Evolutionary conservation across 2,329 filamentous ascomycete species (phyloP).

Genomic region (Basipetospora chlamydospora): DNA sequence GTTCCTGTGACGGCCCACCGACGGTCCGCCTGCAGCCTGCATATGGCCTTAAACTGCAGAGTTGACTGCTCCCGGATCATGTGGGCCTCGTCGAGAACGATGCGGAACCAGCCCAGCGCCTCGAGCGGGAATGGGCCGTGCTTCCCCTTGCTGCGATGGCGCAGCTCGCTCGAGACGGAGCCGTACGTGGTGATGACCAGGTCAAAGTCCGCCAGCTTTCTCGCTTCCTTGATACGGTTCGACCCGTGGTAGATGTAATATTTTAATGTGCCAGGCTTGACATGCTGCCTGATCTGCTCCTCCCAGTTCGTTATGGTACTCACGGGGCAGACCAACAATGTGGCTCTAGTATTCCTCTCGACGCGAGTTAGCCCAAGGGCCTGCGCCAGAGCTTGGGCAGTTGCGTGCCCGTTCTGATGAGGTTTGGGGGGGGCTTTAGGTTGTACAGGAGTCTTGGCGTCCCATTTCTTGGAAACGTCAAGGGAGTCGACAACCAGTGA

Average conservation of each 20-base stretch:
- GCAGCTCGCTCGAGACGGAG: slow-evolving; percentile 68
- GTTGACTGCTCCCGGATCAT: slow-evolving; percentile 79
- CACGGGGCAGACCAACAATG: slow-evolving; percentile 75
- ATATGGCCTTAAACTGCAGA: slow-evolving; percentile 72
- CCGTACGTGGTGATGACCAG: slow-evolving; percentile 88
- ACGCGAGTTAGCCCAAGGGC: slow-evolving; percentile 35
- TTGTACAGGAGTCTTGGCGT: slow-evolving; percentile 34
- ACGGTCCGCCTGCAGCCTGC: slow-evolving; percentile 61
- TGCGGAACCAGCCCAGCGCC: slow-evolving; percentile 79
- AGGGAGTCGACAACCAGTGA: slow-evolving; percentile 58
- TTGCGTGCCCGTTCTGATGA: slow-evolving; percentile 17
- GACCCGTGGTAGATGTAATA: slow-evolving; percentile 81
- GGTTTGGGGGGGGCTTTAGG: slow-evolving; percentile 24
- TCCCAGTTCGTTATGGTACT: slow-evolving; percentile 93
- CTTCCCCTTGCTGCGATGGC: slow-evolving; percentile 45
- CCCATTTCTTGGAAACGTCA: slow-evolving; percentile 48
- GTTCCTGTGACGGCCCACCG: slow-evolving; percentile 97
- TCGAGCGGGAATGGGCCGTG: slow-evolving; percentile 50
- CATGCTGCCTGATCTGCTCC: slow-evolving; percentile 74
- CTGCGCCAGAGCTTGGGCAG: slow-evolving; percentile 11
- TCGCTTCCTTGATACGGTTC: slow-evolving; percentile 54
- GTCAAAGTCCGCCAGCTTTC: slow-evolving; percentile 58
- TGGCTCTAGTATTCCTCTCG: slow-evolving; percentile 59
- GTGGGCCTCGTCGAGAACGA: slow-evolving; percentile 90
- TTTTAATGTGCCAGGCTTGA: slow-evolving; percentile 47